These are phyloP conservation scores for Polyporus tsugae DNA, from an alignment of 1,284 basidiomycete genomes.

Conservation along the genomic window DNA sequence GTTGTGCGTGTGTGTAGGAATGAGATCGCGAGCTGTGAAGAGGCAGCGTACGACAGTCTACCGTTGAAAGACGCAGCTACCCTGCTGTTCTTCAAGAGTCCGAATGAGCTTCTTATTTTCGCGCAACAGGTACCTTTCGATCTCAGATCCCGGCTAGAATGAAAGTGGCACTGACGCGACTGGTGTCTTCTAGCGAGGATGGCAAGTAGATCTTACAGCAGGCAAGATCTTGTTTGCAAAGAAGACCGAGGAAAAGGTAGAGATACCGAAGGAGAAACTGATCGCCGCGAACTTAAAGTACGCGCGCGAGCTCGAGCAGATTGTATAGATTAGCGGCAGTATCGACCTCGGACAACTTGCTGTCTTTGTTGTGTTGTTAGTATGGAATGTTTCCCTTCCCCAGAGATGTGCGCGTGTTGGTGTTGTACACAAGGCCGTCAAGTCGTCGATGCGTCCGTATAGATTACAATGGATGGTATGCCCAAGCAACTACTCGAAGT, in stretches of 20 bases:
- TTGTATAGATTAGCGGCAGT: slow-evolving; percentile 64
- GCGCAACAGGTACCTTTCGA: slow-evolving; percentile 68
- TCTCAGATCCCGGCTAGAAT: neutral
- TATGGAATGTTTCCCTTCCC: neutral
- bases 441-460: slow-evolving; percentile 28
- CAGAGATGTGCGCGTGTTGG: neutral
- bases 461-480: slow-evolving; percentile 34
- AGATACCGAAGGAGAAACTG: slow-evolving; percentile 84
- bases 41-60: slow-evolving; percentile 87
- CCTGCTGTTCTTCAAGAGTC: slow-evolving; percentile 85
- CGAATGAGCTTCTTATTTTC: slow-evolving; percentile 80
- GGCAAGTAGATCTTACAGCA: slow-evolving; percentile 73
- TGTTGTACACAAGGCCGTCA: slow-evolving; percentile 17
- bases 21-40: slow-evolving; percentile 94
- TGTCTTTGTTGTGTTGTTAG: slow-evolving; percentile 29
- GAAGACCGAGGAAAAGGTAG: slow-evolving; percentile 79
- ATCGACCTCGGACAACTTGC: slow-evolving; percentile 23
- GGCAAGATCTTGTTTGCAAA: slow-evolving; percentile 70
- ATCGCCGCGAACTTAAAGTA: slow-evolving; percentile 80
- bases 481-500: slow-evolving; percentile 73
- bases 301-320: slow-evolving; percentile 88
- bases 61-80: slow-evolving; percentile 91
- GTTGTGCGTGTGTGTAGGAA: slow-evolving; percentile 58
- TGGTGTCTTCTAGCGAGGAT: slow-evolving; percentile 61
- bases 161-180: slow-evolving; percentile 9